Conservation (phyloP, 228 moss, liverwort and hornwort species). For the Sphagnum fallax region DNA sequence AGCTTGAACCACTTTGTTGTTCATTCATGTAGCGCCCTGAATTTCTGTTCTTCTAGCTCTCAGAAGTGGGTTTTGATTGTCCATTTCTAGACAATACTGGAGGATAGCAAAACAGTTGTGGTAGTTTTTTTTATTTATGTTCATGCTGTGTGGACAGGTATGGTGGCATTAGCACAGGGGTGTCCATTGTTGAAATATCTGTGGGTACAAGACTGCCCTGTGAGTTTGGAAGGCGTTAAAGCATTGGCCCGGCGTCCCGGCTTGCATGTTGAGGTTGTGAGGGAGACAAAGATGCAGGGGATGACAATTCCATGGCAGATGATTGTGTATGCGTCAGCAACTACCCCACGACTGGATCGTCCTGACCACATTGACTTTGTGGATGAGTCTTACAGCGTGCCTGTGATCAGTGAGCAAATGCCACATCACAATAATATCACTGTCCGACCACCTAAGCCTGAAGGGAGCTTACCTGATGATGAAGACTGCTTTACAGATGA, state of each 20-base stretch:
- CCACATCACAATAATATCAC: too few species aligned
- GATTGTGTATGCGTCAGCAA: constrained; percentile 35
- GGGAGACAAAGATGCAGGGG: constrained; percentile 22
- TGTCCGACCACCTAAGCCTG: too few species aligned
- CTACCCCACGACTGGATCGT: constrained; percentile 33
- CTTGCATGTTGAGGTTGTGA: constrained; percentile 41
- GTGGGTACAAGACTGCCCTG: constrained; percentile 61
- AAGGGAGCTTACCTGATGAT: too few species aligned
- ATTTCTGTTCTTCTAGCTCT: too few species aligned
- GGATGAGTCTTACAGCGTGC: background rate
- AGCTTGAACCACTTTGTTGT: background rate
- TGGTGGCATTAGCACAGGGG: constrained; percentile 32
- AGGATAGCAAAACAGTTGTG: background rate
- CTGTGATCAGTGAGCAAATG: too few species aligned
- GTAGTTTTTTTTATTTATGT: background rate
- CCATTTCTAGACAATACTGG: background rate
- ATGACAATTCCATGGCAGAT: constrained; percentile 42
- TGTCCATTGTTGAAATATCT: constrained; percentile 34
- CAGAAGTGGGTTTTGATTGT: too few species aligned
- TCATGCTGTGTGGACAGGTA: constrained; percentile 12
- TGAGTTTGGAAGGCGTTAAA: constrained; percentile 37
- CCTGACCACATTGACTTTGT: constrained; percentile 41
- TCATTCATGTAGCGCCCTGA: too few species aligned
- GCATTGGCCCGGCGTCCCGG: constrained; percentile 29
- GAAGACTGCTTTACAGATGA: too few species aligned